Base-by-base conservation (phyloP, 768 basidiomycete species). In the Pisolithus sp. region DNA sequence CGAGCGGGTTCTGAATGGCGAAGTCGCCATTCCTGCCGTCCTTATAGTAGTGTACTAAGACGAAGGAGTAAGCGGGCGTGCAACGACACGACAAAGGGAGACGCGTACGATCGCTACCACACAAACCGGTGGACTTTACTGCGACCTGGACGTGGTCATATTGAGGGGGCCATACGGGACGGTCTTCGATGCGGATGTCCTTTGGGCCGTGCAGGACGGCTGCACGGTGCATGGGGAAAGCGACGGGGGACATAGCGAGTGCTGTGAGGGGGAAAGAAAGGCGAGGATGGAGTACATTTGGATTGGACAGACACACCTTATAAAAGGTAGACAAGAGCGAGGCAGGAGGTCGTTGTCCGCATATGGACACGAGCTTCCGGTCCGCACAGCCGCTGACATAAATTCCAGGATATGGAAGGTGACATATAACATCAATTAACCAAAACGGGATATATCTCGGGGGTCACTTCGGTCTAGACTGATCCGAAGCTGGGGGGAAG, bases 1-100 rank as follows among this genome's bases (percentile, higher is more conserved):
- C 86, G 53, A 97, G 81, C 4, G 94, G 93, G 6, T 82, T 76
- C 54, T 82, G 86, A 55, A 96, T 76, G 47, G 83, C 85, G 71
- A 94, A 96, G 67, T 92, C 90, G 45, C 93, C 94, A 67, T 96
- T 98, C 40, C 90, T 81, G 20, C 88, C 93, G 60, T 93, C 85
- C 30, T 74, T 68, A 70, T 88, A 96, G 73, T 97, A 96, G 69
- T 96, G 94, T 9, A 94, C 92, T 94, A 59, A 21, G 54, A 24
- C 13, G 28, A 28, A 28, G 46, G 43, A 6, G 23, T 56, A 39
- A 57, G 53, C 7, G 34, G 50, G 26, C 40, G 41, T 10, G 23
- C 20, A 24, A 49, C 38, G 51, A 34, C 57, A 15, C 30, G 20
- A 21, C 43, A 39, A 28, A 41, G 28, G 47, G 46, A 26, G 40